A percentile compares a stretch with the other conserved stretches of the same genome.
Evolutionary conservation across 495 filamentous ascomycete species (phyloP).

Genomic region (Daldinia concentrica): DNA sequence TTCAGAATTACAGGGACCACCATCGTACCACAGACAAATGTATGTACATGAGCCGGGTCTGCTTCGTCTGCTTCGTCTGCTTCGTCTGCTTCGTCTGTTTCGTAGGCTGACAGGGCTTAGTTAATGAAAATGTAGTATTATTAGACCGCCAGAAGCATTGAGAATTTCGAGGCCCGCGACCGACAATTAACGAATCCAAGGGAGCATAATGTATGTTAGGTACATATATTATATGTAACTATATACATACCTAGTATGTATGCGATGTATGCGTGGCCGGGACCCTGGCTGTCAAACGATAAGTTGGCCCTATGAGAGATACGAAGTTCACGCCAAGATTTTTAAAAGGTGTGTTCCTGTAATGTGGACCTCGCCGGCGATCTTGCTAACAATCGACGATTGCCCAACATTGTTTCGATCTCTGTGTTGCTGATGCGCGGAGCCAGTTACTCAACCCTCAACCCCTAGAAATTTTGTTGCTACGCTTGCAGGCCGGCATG

Average conservation of each 20-base stretch:
- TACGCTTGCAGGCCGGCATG: conserved; percentile 24
- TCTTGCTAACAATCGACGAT: conserved; percentile 33
- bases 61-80: too few relatives aligned
- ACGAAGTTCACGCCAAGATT: conserved; percentile 35
- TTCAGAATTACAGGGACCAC: conserved; percentile 31
- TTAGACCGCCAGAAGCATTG: conserved; percentile 36
- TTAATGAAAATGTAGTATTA: conserved; percentile 32
- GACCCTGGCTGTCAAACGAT: conserved; percentile 30
- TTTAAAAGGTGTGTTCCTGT: conserved; percentile 34
- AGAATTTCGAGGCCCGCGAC: conserved; percentile 14
- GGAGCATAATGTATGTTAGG: conserved; percentile 5
- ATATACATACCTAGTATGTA: too few relatives aligned
- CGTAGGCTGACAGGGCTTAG: neutral
- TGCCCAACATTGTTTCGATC: conserved; percentile 40
- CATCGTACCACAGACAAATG: conserved; percentile 3
- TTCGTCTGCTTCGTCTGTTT: too few relatives aligned
- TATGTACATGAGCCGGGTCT: neutral
- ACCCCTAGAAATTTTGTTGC: conserved; percentile 30
- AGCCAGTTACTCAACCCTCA: conserved; percentile 21
- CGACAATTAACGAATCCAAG: conserved; percentile 19
- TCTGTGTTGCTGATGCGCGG: conserved; percentile 37
- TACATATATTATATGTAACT: neutral
- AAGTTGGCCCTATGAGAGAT: conserved; percentile 34
- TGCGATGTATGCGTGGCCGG: neutral
- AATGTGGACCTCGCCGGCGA: conserved; percentile 28